Evolutionary conservation across 2,329 filamentous ascomycete species (phyloP).

Genomic region (Helotiales sp.): DNA sequence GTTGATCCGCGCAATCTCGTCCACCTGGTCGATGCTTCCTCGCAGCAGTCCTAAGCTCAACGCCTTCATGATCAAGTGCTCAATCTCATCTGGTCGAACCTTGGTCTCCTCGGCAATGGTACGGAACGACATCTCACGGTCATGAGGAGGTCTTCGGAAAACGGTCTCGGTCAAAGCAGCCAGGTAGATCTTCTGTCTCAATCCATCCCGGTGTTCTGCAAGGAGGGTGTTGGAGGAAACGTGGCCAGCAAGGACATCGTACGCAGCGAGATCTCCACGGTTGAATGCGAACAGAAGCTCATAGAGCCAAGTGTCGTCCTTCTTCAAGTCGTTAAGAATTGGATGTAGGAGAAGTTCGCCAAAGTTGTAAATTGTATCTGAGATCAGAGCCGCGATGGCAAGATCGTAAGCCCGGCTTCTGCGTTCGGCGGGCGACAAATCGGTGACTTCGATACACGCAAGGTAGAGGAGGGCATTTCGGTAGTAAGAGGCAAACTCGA

Average conservation of each 20-base stretch:
- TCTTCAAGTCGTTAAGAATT: conserved; percentile 84
- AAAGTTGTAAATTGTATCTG: conserved; percentile 98
- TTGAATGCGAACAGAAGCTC: conserved; percentile 98
- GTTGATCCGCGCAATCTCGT: conserved; percentile 90
- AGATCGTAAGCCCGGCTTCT: conserved; percentile 89
- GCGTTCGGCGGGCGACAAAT: conserved; percentile 75
- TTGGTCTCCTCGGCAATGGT: conserved; percentile 93
- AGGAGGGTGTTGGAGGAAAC: conserved; percentile 82
- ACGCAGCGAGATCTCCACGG: conserved; percentile 86
- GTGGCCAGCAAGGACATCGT: conserved; percentile 81
- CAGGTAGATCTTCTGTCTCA: conserved; percentile 98
- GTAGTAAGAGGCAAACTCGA: conserved; percentile 96
- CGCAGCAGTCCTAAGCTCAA: conserved; percentile 86
- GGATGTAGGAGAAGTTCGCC: conserved; percentile 98
- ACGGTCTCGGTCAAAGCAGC: conserved; percentile 93
- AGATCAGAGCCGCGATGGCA: conserved; percentile 88
- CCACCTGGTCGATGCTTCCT: conserved; percentile 96
- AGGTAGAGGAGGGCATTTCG: conserved; percentile 97
- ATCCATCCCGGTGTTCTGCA: conserved; percentile 77
- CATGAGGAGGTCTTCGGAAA: conserved; percentile 93
- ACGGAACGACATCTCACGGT: conserved; percentile 89
- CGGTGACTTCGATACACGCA: conserved; percentile 85
- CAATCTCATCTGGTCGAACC: conserved; percentile 88
- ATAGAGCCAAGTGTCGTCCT: conserved; percentile 83
- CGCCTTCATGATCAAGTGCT: conserved; percentile 99